Percentiles rank a stretch among this genome's conserved stretches.
phyloP scores from a whole-genome alignment of 1,284 basidiomycete genomes.

The Pulchroboletus neoregius region DNA sequence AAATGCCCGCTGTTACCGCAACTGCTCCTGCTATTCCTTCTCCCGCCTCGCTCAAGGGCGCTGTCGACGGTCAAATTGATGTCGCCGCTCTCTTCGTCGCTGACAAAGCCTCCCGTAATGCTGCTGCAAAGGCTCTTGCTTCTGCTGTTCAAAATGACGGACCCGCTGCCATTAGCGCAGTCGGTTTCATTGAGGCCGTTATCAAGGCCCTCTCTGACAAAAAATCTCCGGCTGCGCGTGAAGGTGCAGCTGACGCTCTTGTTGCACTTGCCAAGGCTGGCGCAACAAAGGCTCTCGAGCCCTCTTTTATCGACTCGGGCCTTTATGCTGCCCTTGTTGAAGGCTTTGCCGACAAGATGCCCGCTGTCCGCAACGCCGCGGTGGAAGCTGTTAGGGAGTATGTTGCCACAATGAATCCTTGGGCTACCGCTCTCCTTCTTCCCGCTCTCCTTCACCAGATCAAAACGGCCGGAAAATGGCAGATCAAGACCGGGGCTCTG shows the following conservation, averaged over 20 bases:
- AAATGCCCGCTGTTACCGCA: slow-evolving; percentile 71
- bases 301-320: slow-evolving; percentile 80
- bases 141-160: slow-evolving; percentile 81
- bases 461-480: slow-evolving; percentile 98
- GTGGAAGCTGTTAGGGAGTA: slow-evolving; percentile 81
- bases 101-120: slow-evolving; percentile 71
- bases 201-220: slow-evolving; percentile 89
- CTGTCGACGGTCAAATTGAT: slow-evolving; percentile 58
- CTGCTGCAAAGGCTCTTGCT: slow-evolving; percentile 69
- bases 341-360: slow-evolving; percentile 90
- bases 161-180: slow-evolving; percentile 72
- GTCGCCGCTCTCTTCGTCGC: slow-evolving; percentile 64
- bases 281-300: slow-evolving; percentile 85
- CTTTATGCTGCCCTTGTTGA: slow-evolving; percentile 87
- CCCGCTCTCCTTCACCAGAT: slow-evolving; percentile 92
- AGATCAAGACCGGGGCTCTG: slow-evolving; percentile 92
- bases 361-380: slow-evolving; percentile 79
- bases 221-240: slow-evolving; percentile 82
- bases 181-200: slow-evolving; percentile 77
- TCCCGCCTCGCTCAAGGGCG: slow-evolving; percentile 64
- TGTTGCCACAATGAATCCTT: slow-evolving; percentile 84
- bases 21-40: slow-evolving; percentile 44
- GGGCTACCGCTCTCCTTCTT: slow-evolving; percentile 84
- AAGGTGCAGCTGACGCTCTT: slow-evolving; percentile 78
- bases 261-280: slow-evolving; percentile 72